These are phyloP conservation scores for Oleoguttula mirabilis DNA, from an alignment of 495 filamentous ascomycete genomes.

Conservation along the genomic window DNA sequence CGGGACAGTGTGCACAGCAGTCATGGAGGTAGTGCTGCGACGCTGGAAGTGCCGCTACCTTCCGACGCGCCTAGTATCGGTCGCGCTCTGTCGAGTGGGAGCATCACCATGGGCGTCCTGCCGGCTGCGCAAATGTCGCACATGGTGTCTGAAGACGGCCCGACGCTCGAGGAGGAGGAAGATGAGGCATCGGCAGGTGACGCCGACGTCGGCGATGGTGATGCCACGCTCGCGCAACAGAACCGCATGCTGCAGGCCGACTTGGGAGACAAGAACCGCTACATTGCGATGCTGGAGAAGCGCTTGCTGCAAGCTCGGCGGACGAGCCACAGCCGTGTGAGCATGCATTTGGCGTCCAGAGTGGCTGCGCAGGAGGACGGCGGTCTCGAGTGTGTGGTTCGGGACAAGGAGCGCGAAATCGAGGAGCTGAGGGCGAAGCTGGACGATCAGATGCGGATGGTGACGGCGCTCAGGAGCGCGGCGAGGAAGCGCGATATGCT, in stretches of 20 bases:
- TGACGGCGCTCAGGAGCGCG: constrained; percentile 74
- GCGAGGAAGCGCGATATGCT: constrained; percentile 78
- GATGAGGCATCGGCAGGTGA: constrained; percentile 51
- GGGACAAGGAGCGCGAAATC: constrained; percentile 91
- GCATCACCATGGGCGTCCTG: constrained; percentile 14
- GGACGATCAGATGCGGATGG: constrained; percentile 94
- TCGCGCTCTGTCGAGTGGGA: constrained; percentile 13
- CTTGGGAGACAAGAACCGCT: constrained; percentile 86
- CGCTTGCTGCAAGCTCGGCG: constrained; percentile 82
- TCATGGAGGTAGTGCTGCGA: constrained; percentile 11
- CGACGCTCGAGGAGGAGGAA: constrained; percentile 47
- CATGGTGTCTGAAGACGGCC: constrained; percentile 9
- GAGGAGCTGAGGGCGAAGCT: constrained; percentile 76
- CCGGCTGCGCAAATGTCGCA: constrained; percentile 14
- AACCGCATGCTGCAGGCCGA: constrained; percentile 85
- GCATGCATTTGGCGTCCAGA: constrained; percentile 46
- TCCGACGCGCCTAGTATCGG: neutral
- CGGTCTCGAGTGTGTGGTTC: constrained; percentile 52
- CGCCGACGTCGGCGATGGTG: constrained; percentile 77
- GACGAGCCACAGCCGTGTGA: constrained; percentile 77
- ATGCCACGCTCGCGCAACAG: constrained; percentile 66
- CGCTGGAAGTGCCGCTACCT: constrained; percentile 17
- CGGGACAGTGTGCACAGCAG: constrained; percentile 15
- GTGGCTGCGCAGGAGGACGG: constrained; percentile 29
- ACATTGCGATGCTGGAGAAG: constrained; percentile 87